Evolutionary conservation across 495 filamentous ascomycete genomes (phyloP).

Genomic region (Terfezia claveryi): DNA sequence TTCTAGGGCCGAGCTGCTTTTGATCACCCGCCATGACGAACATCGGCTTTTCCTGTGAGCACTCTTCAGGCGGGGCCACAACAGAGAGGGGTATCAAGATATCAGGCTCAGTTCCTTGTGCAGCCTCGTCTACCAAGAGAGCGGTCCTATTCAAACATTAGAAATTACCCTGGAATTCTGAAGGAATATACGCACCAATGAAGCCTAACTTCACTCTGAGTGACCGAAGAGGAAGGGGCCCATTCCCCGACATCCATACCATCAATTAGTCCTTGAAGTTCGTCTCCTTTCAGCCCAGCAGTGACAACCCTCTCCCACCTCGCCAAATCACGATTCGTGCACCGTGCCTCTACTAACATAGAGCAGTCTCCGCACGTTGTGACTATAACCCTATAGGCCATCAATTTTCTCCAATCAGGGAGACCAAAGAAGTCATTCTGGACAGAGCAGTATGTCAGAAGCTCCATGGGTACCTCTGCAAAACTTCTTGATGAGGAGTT

Average conservation of each 20-base stretch:
- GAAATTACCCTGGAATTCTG: neutral
- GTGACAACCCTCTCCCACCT: constrained; percentile 19
- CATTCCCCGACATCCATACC: constrained; percentile 12
- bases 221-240: constrained; percentile 1
- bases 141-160: constrained; percentile 29
- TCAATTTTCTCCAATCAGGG: constrained; percentile 28
- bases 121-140: constrained; percentile 35
- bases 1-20: constrained; percentile 31
- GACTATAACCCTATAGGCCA: constrained; percentile 29
- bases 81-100: constrained; percentile 28
- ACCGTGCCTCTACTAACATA: constrained; percentile 27
- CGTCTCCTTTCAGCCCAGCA: constrained; percentile 12
- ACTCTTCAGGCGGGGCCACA: constrained; percentile 27
- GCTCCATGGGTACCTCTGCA: constrained; percentile 25
- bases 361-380: constrained; percentile 30
- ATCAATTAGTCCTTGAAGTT: constrained; percentile 3
- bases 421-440: constrained; percentile 26
- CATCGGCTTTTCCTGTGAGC: constrained; percentile 20
- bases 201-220: constrained; percentile 12
- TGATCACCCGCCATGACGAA: constrained; percentile 37
- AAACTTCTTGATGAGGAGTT: constrained; percentile 28
- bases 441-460: constrained; percentile 30
- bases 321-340: constrained; percentile 28
- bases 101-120: constrained; percentile 34
- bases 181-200: constrained; percentile 7